Evolutionary conservation across 306 rosid genomes (phyloP), one percentile per base, ranked within the genome.

Genomic region (Abrus pulchellus): DNA sequence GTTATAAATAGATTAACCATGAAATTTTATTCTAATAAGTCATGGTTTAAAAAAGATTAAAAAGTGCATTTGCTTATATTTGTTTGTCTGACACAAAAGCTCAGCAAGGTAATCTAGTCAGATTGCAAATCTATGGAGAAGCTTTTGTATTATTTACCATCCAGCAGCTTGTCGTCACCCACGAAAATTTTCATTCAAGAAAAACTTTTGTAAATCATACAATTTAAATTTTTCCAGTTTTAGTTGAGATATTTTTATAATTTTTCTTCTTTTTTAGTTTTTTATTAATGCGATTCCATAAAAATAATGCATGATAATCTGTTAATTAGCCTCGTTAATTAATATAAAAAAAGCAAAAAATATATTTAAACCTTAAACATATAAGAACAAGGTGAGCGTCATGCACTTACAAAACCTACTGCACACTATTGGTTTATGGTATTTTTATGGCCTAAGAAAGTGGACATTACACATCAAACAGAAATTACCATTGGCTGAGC

Each of bases 391-490:
- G 72, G 9, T 30, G 53, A n/a, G 14, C 50, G 71, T 66, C 72
- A 66, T 66, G 72, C 72, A 38, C 69, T 3, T 12, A 3, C 10
- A 62, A 62, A 62, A 30, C 67, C 67, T 9, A 33, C 52, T 64
- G 54, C n/a, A 62, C 52, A 33, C 34, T 38, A 73, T 55, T 74
- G 68, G 68, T 74, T 75, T 75, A 0, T 8, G 43, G 1, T 30
- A 72, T 33, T 50, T 33, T 62, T 53, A 14, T 53, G 70, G 59
- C 56, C 20, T 36, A 67, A 78, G 63, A 84, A 84, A 84, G 87
- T 62, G 29, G 82, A 68, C 20, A 68, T 84, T 63, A 84, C 82
- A 84, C 86, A 78, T 72, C 82, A 75, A 67, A 76, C 45, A 34
- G 1, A 59, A 40, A 2, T 29, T 9, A 34, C 53, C 13, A 79